A percentile compares a stretch with the other conserved stretches of the same genome.
phyloP scores from a whole-genome alignment of 2,329 filamentous ascomycete species.

The Pseudohalonectria lignicola region DNA sequence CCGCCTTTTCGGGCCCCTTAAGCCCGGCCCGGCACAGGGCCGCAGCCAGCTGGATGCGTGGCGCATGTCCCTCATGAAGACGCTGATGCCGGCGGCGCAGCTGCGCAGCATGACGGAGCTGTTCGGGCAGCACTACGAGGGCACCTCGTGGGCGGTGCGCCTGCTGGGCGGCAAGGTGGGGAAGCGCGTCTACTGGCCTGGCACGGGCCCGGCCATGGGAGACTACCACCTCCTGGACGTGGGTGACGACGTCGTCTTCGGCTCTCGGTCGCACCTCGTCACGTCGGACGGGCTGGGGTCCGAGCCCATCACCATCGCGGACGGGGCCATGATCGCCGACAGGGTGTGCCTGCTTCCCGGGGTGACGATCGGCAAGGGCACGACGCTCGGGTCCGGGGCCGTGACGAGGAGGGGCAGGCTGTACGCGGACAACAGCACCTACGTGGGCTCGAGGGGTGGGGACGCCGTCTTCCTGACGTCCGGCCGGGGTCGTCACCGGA shows the following conservation, averaged over 20 bases:
- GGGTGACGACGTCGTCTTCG: conserved; percentile 49
- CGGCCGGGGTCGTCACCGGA: too few relatives aligned
- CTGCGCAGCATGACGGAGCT: conserved; percentile 37
- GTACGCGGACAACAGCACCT: conserved; percentile 34
- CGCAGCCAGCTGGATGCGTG: conserved; percentile 28
- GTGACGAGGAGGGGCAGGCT: conserved; percentile 31
- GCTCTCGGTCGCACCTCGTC: conserved; percentile 40
- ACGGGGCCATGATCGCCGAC: conserved; percentile 45
- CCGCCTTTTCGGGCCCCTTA: conserved; percentile 23
- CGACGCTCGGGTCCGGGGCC: conserved; percentile 42
- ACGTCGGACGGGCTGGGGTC: conserved; percentile 40
- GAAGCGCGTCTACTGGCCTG: conserved; percentile 44
- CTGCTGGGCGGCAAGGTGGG: conserved; percentile 41
- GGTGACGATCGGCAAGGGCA: conserved; percentile 32
- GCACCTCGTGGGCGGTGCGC: conserved; percentile 37
- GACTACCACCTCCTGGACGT: conserved; percentile 45
- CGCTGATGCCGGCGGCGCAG: conserved; percentile 27
- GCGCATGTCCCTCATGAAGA: conserved; percentile 30
- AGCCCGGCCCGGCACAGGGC: conserved; percentile 19
- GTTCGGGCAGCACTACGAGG: conserved; percentile 44
- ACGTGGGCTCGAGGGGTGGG: conserved; percentile 39
- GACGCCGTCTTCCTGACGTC: conserved; percentile 32
- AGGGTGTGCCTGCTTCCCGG: conserved; percentile 41
- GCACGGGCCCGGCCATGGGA: conserved; percentile 38
- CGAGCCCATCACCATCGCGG: conserved; percentile 31